phyloP scores from a whole-genome alignment of 768 basidiomycete genomes.

The Lentinula guzmanii region DNA sequence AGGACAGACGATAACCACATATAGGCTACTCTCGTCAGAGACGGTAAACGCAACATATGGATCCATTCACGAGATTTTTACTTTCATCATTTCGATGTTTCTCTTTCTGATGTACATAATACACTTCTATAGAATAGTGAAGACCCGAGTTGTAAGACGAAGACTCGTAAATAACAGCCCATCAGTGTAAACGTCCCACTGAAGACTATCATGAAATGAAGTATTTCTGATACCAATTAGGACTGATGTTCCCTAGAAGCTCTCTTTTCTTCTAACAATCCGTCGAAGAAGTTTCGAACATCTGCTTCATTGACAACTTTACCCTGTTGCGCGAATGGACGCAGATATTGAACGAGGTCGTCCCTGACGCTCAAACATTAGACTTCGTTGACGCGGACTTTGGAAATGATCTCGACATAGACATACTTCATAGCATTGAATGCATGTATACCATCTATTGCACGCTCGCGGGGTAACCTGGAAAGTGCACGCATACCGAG shows the following conservation, averaged over 20 bases:
- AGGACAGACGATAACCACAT: too few species aligned
- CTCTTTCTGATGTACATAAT: background rate
- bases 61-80: too few species aligned
- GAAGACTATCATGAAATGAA: background rate
- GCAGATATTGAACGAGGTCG: slow-evolving; percentile 61
- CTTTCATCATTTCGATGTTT: too few species aligned
- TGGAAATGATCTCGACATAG: slow-evolving; percentile 23
- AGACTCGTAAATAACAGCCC: too few species aligned
- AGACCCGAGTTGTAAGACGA: too few species aligned
- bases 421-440: slow-evolving; percentile 79
- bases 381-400: background rate
- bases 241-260: background rate
- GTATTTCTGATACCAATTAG: background rate
- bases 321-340: slow-evolving; percentile 75
- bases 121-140: background rate
- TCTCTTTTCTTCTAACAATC: slow-evolving; percentile 28
- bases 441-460: slow-evolving; percentile 78
- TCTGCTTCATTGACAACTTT: slow-evolving; percentile 71
- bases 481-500: slow-evolving; percentile 75
- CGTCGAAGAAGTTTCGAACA: slow-evolving; percentile 62
- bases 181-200: background rate
- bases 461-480: slow-evolving; percentile 70
- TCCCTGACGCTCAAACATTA: slow-evolving; percentile 39
- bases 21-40: too few species aligned
- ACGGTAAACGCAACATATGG: too few species aligned